Percentiles rank a stretch among this genome's conserved stretches.
These are phyloP conservation scores for Phytopythium ostracodes DNA, from an alignment of 352 stramenopile genomes.

Conservation along the genomic window DNA sequence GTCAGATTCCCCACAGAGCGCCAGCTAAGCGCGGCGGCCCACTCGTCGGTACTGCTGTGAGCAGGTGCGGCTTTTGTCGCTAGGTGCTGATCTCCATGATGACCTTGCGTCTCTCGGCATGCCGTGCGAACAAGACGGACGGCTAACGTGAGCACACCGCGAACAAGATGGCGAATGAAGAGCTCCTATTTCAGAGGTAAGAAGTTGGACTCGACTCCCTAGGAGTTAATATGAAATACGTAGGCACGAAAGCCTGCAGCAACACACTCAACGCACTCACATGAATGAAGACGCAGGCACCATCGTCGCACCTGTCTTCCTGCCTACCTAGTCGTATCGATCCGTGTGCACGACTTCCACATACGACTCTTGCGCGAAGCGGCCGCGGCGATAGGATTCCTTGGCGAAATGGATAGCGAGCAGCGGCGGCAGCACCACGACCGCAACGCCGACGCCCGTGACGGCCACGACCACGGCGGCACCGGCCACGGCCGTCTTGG, in stretches of 20 bases:
- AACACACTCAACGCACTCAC: background rate
- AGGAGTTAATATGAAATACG: background rate
- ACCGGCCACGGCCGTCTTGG: conserved; percentile 60
- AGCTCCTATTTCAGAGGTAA: background rate
- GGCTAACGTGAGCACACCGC: no score
- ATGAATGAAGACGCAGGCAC: no score
- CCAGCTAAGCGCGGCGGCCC: no score
- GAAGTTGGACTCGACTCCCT: background rate
- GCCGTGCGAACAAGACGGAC: no score
- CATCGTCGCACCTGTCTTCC: no score
- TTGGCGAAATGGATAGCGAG: conserved; percentile 58
- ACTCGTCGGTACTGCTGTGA: no score
- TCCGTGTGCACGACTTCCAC: conserved; percentile 19
- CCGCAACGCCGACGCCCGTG: conserved; percentile 52
- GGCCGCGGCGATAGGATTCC: conserved; percentile 35
- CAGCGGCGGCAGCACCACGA: conserved; percentile 66
- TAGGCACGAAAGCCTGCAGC: background rate
- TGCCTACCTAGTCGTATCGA: background rate
- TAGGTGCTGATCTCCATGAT: no score
- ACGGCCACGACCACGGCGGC: conserved; percentile 47
- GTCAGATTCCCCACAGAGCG: background rate
- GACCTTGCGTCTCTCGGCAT: no score
- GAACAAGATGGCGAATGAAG: background rate
- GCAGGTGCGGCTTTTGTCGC: no score
- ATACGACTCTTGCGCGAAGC: conserved; percentile 36